Evolutionary conservation across 208 protist species (phyloP), one percentile per base, ranked within the genome.

Genomic region (Vickermania ingenoplastis): DNA sequence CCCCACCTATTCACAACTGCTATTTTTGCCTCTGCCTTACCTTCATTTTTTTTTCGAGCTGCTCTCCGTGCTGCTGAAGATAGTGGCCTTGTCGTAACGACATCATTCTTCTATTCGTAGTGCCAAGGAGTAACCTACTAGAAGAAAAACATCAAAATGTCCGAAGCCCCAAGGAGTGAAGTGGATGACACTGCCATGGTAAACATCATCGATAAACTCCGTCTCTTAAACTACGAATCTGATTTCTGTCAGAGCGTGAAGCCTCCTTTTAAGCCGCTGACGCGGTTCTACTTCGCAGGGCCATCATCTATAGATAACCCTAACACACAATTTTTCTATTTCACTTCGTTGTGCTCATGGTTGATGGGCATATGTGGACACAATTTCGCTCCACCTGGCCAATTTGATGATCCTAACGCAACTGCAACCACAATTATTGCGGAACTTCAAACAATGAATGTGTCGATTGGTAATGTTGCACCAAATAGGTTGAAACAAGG

Each of bases 391-490:
- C 61, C 77, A 2, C 84, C 89, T 7, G 89, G 83, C 0, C 86
- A 95, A 57, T 95, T 95, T 59, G 89, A 95, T 58, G 89, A 95
- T 59, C 89, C 89, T 0, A 95, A 91, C 52, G 83, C 79, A 2
- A 83, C 82, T 1, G 77, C 89, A 0, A 93, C 89, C 0, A 95
- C 80, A 28, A 89, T 95, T 56, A 65, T 95, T 7, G 73, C 79
- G 1, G 83, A 89, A 60, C 59, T 95, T 41, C 78, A 79, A 22
- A 59, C 59, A 0, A 91, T 95, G 84, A 73, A 76, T 36, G 71
- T 95, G 24, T 71, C 81, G 26, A 68, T 79, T 25, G 67, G 75
- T 5, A 89, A 90, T 59, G 69, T 95, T 29, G 82, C 83, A 26
- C 85, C 89, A 27, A 93, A 86, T 48, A 77, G 83, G 0, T 78